Conservation (phyloP, 176 grass and related monocot genomes). For the Eremochloa ophiuroides region DNA sequence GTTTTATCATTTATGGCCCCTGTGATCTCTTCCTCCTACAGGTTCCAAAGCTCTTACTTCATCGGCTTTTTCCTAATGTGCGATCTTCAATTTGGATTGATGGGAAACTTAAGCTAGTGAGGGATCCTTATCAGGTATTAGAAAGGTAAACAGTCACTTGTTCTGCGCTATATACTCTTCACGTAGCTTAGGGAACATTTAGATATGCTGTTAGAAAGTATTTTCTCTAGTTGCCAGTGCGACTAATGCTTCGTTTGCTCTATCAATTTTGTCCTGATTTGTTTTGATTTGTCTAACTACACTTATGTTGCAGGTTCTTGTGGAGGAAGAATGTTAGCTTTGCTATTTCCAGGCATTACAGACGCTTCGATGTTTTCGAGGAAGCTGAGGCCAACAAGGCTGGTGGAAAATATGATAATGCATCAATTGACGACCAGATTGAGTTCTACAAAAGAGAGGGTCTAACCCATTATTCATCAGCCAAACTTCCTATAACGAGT, state of each 20-base stretch:
- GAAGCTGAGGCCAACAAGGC: slow-evolving; percentile 98
- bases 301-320: slow-evolving; percentile 69
- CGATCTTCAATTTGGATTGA: slow-evolving; percentile 94
- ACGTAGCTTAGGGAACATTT: slow-evolving; percentile 14
- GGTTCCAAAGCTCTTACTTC: slow-evolving; percentile 94
- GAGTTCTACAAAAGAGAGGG: slow-evolving; percentile 97
- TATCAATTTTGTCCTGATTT: background rate
- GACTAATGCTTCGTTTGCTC: slow-evolving; percentile 1
- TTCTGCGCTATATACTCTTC: slow-evolving; percentile 6
- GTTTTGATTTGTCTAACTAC: slow-evolving; percentile 9
- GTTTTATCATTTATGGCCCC: slow-evolving; percentile 8
- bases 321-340: slow-evolving; percentile 89
- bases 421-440: slow-evolving; percentile 91
- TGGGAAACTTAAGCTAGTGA: slow-evolving; percentile 95
- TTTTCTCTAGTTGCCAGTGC: background rate
- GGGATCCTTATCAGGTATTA: slow-evolving; percentile 85
- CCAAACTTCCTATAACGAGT: slow-evolving; percentile 96
- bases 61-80: slow-evolving; percentile 90
- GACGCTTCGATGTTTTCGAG: slow-evolving; percentile 96
- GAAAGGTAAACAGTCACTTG: slow-evolving; percentile 68
- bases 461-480: slow-evolving; percentile 79
- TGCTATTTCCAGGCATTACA: slow-evolving; percentile 96
- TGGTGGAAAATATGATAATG: slow-evolving; percentile 94
- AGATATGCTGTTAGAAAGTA: background rate
- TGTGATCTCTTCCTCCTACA: slow-evolving; percentile 31